Conservation (phyloP, 371 early-diverging fungal species). For the Mortierella sp. region DNA sequence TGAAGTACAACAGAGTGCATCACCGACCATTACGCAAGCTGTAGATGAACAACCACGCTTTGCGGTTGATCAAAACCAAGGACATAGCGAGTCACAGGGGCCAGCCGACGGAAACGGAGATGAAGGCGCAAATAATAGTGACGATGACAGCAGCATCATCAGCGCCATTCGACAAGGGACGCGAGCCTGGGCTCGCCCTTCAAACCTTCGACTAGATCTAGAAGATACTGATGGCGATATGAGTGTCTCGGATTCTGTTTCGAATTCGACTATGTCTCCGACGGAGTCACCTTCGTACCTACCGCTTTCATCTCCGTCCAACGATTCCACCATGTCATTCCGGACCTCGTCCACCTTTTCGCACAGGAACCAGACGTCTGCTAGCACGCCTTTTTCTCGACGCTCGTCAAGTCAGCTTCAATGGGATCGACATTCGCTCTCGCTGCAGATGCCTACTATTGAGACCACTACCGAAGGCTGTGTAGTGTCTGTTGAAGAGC, state of each 20-base stretch:
- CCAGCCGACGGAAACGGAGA: background rate
- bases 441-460: slow-evolving; percentile 38
- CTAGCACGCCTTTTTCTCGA: slow-evolving; percentile 26
- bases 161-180: slow-evolving; percentile 29
- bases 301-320: slow-evolving; percentile 26
- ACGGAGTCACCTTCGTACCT: slow-evolving; percentile 12
- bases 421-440: slow-evolving; percentile 32
- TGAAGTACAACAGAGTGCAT: no score
- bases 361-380: slow-evolving; percentile 18
- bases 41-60: no score
- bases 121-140: slow-evolving; percentile 1
- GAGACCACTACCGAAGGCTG: slow-evolving; percentile 5
- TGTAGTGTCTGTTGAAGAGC: background rate
- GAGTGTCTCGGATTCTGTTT: slow-evolving; percentile 31
- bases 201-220: slow-evolving; percentile 15
- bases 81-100: background rate
- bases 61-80: background rate
- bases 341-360: slow-evolving; percentile 42
- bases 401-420: slow-evolving; percentile 21
- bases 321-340: slow-evolving; percentile 35
- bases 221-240: slow-evolving; percentile 9
- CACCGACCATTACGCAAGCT: background rate
- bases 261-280: slow-evolving; percentile 24
- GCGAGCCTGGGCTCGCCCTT: slow-evolving; percentile 31
- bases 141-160: slow-evolving; percentile 15